Percentiles rank a stretch among this genome's conserved stretches.
Evolutionary conservation across 1,139 yeast genomes (phyloP).

Genomic region (Yamadazyma siamensis): DNA sequence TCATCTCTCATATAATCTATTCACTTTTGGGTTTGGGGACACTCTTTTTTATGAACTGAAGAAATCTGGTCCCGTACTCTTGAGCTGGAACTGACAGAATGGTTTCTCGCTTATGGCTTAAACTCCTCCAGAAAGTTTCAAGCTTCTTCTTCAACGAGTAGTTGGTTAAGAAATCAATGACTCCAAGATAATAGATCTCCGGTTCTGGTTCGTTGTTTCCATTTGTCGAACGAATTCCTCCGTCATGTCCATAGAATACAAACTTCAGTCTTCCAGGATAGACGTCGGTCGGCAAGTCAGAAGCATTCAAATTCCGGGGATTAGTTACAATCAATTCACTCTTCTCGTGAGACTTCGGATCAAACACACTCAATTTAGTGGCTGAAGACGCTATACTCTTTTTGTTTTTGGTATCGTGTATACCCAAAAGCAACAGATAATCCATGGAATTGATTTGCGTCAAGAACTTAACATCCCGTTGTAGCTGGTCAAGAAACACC

Average conservation of each 20-base stretch:
- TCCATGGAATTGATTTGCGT: slow-evolving; percentile 88
- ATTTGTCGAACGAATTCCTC: slow-evolving; percentile 81
- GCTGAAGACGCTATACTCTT: slow-evolving; percentile 48
- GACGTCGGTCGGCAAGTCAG: slow-evolving; percentile 45
- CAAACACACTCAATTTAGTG: slow-evolving; percentile 44
- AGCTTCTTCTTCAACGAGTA: slow-evolving; percentile 73
- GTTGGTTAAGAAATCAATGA: slow-evolving; percentile 89
- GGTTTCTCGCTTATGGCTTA: slow-evolving; percentile 64
- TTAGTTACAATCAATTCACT: slow-evolving; percentile 45
- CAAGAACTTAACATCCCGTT: slow-evolving; percentile 69
- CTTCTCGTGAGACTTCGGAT: slow-evolving; percentile 40
- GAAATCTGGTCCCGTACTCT: slow-evolving; percentile 87
- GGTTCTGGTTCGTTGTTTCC: slow-evolving; percentile 58
- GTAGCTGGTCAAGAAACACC: slow-evolving; percentile 65
- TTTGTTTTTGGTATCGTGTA: slow-evolving; percentile 63
- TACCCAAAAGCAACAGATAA: slow-evolving; percentile 82
- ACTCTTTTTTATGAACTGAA: slow-evolving; percentile 58
- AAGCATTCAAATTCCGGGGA: slow-evolving; percentile 42
- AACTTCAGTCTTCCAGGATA: slow-evolving; percentile 50
- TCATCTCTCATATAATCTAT: too few relatives aligned
- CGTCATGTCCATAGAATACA: slow-evolving; percentile 75
- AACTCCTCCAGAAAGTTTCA: slow-evolving; percentile 83
- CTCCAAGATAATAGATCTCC: slow-evolving; percentile 84
- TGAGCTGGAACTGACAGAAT: slow-evolving; percentile 88
- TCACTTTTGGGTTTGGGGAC: slow-evolving; percentile 14